Percentiles rank a stretch among this genome's conserved stretches.
Evolutionary conservation across 2,329 filamentous ascomycete species (phyloP).

Genomic region (Shiraia sp.): DNA sequence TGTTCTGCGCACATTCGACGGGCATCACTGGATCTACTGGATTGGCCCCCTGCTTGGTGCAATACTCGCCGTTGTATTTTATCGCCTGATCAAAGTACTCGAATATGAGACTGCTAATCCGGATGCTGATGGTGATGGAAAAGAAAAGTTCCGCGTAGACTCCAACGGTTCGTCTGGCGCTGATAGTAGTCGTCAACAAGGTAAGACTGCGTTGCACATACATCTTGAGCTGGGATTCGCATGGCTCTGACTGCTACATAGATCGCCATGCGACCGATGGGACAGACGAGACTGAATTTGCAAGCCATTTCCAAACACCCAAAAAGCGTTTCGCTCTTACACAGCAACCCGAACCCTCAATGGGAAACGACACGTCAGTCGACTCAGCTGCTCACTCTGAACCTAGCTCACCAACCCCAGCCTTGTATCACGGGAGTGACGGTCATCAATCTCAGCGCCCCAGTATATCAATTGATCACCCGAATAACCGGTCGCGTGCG

Average conservation of each 20-base stretch:
- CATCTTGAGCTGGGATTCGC: not conserved
- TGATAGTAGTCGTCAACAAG: conserved; percentile 7
- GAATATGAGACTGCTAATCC: conserved; percentile 58
- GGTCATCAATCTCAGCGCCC: conserved; percentile 26
- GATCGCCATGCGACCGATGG: conserved; percentile 29
- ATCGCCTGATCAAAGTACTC: conserved; percentile 53
- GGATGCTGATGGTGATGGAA: conserved; percentile 52
- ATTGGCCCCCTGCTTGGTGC: conserved; percentile 52
- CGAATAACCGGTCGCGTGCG: conserved; percentile 25
- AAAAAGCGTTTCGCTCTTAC: conserved; percentile 3
- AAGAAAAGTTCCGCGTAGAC: conserved; percentile 27
- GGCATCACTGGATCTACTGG: conserved; percentile 59
- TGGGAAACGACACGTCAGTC: conserved; percentile 1
- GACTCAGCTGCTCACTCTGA: conserved; percentile 5
- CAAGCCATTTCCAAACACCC: conserved; percentile 14
- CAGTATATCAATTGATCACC: conserved; percentile 18
- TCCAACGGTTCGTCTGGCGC: not conserved
- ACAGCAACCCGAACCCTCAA: conserved; percentile 5
- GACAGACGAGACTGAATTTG: conserved; percentile 31
- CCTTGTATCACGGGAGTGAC: conserved; percentile 28
- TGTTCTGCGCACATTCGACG: conserved; percentile 46
- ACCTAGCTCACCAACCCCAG: conserved; percentile 19
- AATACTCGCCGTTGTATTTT: conserved; percentile 53
- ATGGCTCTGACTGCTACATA: conserved; percentile 19
- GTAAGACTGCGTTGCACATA: conserved; percentile 10